phyloP scores from a whole-genome alignment of 78 protist genomes.

The Polysphondylium violaceum region DNA sequence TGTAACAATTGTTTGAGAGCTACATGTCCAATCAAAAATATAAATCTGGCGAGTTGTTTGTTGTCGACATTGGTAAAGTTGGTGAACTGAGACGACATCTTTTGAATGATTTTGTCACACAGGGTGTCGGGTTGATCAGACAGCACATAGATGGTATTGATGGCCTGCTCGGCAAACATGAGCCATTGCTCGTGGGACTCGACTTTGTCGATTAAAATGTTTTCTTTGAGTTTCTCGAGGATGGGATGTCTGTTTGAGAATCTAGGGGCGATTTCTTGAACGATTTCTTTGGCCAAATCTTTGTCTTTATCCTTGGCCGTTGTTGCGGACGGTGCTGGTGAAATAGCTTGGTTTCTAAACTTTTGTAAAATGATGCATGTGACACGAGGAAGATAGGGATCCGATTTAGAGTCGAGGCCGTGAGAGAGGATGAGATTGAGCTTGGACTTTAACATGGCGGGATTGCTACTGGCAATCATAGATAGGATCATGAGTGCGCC shows the following conservation, averaged over 20 bases:
- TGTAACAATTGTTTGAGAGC: conserved; percentile 82
- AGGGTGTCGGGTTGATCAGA: conserved; percentile 76
- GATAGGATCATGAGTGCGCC: conserved; percentile 61
- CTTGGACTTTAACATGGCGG: not conserved
- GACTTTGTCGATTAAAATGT: not conserved
- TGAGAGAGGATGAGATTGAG: not conserved
- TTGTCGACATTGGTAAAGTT: not conserved
- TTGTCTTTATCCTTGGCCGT: not conserved
- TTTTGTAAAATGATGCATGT: conserved; percentile 74
- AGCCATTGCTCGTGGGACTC: conserved; percentile 29
- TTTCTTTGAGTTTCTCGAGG: not conserved
- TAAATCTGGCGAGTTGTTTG: conserved; percentile 17
- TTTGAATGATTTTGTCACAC: not conserved
- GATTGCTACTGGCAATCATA: conserved; percentile 21
- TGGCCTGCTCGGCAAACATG: conserved; percentile 76
- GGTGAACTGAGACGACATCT: conserved; percentile 5
- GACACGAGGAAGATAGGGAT: conserved; percentile 22
- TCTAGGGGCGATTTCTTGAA: not conserved
- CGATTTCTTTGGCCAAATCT: too few relatives aligned
- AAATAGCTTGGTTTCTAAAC: conserved; percentile 1
- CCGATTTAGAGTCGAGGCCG: conserved; percentile 25
- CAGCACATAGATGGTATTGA: conserved; percentile 62
- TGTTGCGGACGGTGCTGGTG: not conserved
- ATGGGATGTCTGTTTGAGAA: conserved; percentile 6
- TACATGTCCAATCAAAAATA: conserved; percentile 87